These are phyloP conservation scores for Cutaneotrichosporon cyanovorans DNA, from an alignment of 1,284 basidiomycete species.

Conservation along the genomic window DNA sequence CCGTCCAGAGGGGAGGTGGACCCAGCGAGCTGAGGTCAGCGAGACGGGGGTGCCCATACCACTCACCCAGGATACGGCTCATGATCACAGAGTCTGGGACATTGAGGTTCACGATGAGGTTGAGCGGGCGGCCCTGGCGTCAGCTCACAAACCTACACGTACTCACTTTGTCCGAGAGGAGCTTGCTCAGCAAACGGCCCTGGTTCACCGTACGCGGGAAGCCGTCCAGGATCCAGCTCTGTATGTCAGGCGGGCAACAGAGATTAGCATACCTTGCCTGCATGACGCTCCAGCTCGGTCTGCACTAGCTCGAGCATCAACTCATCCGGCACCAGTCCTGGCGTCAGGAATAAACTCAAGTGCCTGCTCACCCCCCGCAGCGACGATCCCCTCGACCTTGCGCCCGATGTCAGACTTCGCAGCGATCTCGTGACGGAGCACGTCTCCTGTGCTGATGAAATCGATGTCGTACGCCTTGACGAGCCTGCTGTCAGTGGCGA, in stretches of 20 bases:
- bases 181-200: conserved; percentile 68
- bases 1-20: conserved; percentile 84
- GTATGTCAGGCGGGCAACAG: neutral
- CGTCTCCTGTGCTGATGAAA: conserved; percentile 46
- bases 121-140: conserved; percentile 56
- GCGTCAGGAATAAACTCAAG: neutral
- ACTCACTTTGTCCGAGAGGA: conserved; percentile 37
- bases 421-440: conserved; percentile 44
- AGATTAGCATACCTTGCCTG: conserved; percentile 30
- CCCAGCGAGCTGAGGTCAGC: conserved; percentile 64
- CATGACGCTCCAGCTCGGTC: conserved; percentile 40
- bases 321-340: conserved; percentile 44
- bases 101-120: conserved; percentile 81
- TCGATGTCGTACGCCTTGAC: conserved; percentile 44
- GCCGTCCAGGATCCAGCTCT: conserved; percentile 84
- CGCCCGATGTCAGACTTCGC: conserved; percentile 17
- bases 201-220: conserved; percentile 91
- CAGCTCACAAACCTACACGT: conserved; percentile 48
- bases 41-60: neutral
- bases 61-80: conserved; percentile 64
- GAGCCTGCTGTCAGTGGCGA: conserved; percentile 17
- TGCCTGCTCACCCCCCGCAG: conserved; percentile 6
- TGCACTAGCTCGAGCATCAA: conserved; percentile 45
- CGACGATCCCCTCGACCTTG: conserved; percentile 7
- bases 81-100: conserved; percentile 87